These are phyloP conservation scores for Wickerhamomyces sp. DNA, from an alignment of 1,139 yeast genomes.

Conservation along the genomic window DNA sequence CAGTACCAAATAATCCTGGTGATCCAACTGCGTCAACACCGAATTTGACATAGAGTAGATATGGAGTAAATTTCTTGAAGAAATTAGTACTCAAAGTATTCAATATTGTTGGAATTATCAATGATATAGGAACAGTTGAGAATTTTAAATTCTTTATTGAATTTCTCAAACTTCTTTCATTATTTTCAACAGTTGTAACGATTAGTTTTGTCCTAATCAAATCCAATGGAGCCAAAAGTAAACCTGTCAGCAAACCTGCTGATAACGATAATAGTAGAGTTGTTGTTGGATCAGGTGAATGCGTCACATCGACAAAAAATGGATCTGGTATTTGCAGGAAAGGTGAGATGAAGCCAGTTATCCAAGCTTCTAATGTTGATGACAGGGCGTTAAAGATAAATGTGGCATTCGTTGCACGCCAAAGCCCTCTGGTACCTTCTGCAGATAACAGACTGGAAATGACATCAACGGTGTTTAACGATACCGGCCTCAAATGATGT, in stretches of 20 bases:
- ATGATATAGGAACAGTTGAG: slow-evolving; percentile 50
- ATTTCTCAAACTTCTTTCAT: slow-evolving; percentile 30
- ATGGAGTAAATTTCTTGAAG: slow-evolving; percentile 69
- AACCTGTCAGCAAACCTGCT: slow-evolving; percentile 70
- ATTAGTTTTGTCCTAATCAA: slow-evolving; percentile 73
- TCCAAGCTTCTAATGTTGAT: slow-evolving; percentile 85
- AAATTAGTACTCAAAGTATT: slow-evolving; percentile 59
- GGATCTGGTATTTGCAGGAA: slow-evolving; percentile 88
- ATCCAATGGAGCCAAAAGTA: slow-evolving; percentile 79
- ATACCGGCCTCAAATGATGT: slow-evolving; percentile 47
- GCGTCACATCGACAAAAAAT: slow-evolving; percentile 74
- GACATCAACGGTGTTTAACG: slow-evolving; percentile 67
- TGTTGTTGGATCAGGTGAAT: slow-evolving; percentile 69
- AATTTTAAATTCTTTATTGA: slow-evolving; percentile 32
- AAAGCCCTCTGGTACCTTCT: slow-evolving; percentile 81
- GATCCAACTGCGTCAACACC: slow-evolving; percentile 67
- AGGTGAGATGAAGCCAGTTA: slow-evolving; percentile 82
- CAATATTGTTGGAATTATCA: slow-evolving; percentile 49
- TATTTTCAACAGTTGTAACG: slow-evolving; percentile 43
- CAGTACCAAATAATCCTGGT: slow-evolving; percentile 53
- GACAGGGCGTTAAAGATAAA: slow-evolving; percentile 73
- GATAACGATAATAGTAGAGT: slow-evolving; percentile 64
- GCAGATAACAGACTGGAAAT: slow-evolving; percentile 61
- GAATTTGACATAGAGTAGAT: slow-evolving; percentile 56
- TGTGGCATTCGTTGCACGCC: slow-evolving; percentile 84